phyloP scores from a whole-genome alignment of 2,329 filamentous ascomycete genomes.

The Colletotrichum trifolii region DNA sequence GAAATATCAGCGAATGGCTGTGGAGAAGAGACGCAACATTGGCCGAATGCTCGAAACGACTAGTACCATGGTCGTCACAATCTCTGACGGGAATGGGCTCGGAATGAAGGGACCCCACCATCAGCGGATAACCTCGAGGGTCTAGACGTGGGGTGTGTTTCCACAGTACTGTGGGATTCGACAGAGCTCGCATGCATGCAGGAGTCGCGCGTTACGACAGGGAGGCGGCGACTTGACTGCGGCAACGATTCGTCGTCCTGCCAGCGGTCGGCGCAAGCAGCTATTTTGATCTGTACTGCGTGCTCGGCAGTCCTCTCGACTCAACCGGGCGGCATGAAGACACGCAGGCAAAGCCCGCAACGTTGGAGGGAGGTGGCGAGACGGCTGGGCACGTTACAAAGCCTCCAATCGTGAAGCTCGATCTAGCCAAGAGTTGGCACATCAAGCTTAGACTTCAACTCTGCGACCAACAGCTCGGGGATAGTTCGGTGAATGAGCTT shows the following conservation, averaged over 20 bases:
- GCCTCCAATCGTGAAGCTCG: conserved; percentile 27
- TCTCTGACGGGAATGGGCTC: conserved; percentile 13
- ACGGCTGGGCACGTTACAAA: conserved; percentile 15
- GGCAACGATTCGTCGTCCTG: conserved; percentile 26
- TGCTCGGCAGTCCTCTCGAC: background rate
- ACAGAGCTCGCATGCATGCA: conserved; percentile 14
- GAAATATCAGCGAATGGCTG: conserved; percentile 8
- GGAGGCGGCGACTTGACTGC: conserved; percentile 12
- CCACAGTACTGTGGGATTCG: background rate
- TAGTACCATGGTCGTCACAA: conserved; percentile 11
- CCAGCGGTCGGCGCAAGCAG: conserved; percentile 18
- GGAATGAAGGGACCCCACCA: conserved; percentile 14
- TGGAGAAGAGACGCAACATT: conserved; percentile 22
- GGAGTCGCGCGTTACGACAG: conserved; percentile 11
- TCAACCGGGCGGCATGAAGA: conserved; percentile 18
- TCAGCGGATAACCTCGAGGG: conserved; percentile 5
- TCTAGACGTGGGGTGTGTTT: too few species aligned
- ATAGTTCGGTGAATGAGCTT: conserved; percentile 33
- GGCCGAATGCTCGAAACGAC: conserved; percentile 25
- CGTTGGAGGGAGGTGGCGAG: conserved; percentile 27
- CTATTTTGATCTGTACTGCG: conserved; percentile 21
- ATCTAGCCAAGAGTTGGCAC: conserved; percentile 29
- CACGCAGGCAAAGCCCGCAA: conserved; percentile 16
- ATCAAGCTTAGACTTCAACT: conserved; percentile 35
- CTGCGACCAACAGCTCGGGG: conserved; percentile 27